These are phyloP conservation scores for Zygosaccharomyces lentus DNA, from an alignment of 805 yeast genomes.

Conservation along the genomic window DNA sequence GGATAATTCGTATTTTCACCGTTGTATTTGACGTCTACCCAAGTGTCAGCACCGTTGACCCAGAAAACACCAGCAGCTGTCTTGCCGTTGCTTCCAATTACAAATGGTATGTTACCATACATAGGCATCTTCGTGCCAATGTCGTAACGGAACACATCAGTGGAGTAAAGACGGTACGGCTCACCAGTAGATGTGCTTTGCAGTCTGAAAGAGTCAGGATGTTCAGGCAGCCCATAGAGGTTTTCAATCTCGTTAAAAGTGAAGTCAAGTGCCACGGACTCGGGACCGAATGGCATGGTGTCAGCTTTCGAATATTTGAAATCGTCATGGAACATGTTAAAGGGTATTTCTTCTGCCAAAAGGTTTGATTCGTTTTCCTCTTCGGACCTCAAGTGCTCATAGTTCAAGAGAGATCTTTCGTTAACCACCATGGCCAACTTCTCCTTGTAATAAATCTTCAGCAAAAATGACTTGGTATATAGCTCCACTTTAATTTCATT, in stretches of 20 bases:
- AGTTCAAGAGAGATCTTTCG: slow-evolving; percentile 63
- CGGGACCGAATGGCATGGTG: slow-evolving; percentile 76
- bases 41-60: slow-evolving; percentile 92
- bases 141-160: slow-evolving; percentile 93
- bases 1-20: slow-evolving; percentile 6
- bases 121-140: slow-evolving; percentile 77
- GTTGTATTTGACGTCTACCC: slow-evolving; percentile 55
- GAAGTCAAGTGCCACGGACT: slow-evolving; percentile 78
- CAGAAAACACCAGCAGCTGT: slow-evolving; percentile 77
- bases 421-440: slow-evolving; percentile 55
- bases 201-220: slow-evolving; percentile 74
- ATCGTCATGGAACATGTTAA: slow-evolving; percentile 63
- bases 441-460: slow-evolving; percentile 46
- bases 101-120: slow-evolving; percentile 92
- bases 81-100: slow-evolving; percentile 61
- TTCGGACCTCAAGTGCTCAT: slow-evolving; percentile 71
- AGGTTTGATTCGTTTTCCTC: slow-evolving; percentile 42
- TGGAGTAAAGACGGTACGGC: slow-evolving; percentile 88
- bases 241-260: slow-evolving; percentile 54
- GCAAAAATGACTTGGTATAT: slow-evolving; percentile 17
- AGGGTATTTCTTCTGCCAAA: slow-evolving; percentile 56
- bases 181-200: slow-evolving; percentile 59
- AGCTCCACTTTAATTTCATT: slow-evolving; percentile 9
- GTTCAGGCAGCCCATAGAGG: slow-evolving; percentile 96
- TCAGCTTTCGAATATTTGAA: slow-evolving; percentile 68